phyloP scores from a whole-genome alignment of 768 basidiomycete genomes.

The Podaxis sp. region DNA sequence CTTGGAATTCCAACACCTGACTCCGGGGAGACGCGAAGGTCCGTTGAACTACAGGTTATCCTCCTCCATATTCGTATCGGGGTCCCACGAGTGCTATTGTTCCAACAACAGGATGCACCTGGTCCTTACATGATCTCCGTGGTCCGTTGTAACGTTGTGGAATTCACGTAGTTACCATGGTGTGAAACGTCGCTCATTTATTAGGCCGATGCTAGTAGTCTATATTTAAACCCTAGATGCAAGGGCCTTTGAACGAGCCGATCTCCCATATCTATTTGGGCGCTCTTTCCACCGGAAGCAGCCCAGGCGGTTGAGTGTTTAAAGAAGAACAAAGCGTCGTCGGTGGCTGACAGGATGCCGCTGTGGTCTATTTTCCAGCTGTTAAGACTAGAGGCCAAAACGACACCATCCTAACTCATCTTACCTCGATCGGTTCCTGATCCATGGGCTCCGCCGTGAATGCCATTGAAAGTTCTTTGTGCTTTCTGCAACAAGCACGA shows the following conservation, averaged over 20 bases:
- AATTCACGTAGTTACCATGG: neutral
- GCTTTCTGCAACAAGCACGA: neutral
- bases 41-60: neutral
- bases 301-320: neutral
- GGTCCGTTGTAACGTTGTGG: neutral
- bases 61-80: too few relatives aligned
- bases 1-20: neutral
- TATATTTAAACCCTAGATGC: constrained; percentile 2
- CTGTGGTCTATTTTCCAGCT: neutral
- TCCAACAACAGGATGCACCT: neutral
- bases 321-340: constrained; percentile 3
- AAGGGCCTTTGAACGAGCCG: neutral
- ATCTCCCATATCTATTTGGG: neutral
- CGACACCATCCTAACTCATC: neutral
- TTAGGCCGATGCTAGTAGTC: constrained; percentile 3
- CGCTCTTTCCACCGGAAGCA: neutral
- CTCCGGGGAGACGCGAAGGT: neutral
- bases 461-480: neutral
- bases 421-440: neutral
- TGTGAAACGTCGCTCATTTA: constrained; percentile 7
- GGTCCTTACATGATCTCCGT: neutral
- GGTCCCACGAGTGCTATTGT: too few relatives aligned
- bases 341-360: neutral
- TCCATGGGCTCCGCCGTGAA: neutral
- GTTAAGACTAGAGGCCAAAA: neutral